These are phyloP conservation scores for Kodamaea lidongshanica DNA, from an alignment of 805 yeast species.

Conservation along the genomic window DNA sequence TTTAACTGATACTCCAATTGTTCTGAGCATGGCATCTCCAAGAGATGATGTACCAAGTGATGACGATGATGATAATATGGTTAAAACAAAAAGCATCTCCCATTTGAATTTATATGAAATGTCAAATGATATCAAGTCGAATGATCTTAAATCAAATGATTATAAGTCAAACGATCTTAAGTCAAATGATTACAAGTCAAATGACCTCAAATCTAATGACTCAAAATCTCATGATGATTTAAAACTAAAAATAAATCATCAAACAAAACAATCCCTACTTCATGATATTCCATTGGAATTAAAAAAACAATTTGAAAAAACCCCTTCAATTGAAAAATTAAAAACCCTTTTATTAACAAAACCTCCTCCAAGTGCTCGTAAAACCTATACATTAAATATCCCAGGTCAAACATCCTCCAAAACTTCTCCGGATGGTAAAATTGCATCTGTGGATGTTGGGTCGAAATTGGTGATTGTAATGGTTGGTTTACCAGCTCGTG, in stretches of 20 bases:
- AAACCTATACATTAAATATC: slow-evolving; percentile 81
- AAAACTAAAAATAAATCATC: slow-evolving; percentile 7
- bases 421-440: slow-evolving; percentile 68
- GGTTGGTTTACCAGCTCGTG: slow-evolving; percentile 96
- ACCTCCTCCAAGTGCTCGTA: slow-evolving; percentile 38
- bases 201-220: slow-evolving; percentile 1
- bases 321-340: slow-evolving; percentile 36
- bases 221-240: slow-evolving; percentile 1
- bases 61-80: slow-evolving; percentile 27
- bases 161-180: slow-evolving; percentile 1
- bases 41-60: slow-evolving; percentile 16
- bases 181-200: slow-evolving; percentile 3
- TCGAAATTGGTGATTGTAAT: slow-evolving; percentile 85
- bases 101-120: slow-evolving; percentile 33
- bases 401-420: slow-evolving; percentile 87
- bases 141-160: slow-evolving; percentile 12
- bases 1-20: slow-evolving; percentile 66
- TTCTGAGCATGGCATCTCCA: slow-evolving; percentile 54
- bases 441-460: slow-evolving; percentile 63
- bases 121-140: slow-evolving; percentile 1
- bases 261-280: slow-evolving; percentile 13
- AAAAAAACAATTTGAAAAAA: slow-evolving; percentile 33
- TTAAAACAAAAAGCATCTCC: slow-evolving; percentile 32
- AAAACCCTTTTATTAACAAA: slow-evolving; percentile 30
- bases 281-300: slow-evolving; percentile 30